Evolutionary conservation across 1,139 yeast species (phyloP), one percentile per base, ranked within the genome.

Genomic region (Suhomyces anneliseae): DNA sequence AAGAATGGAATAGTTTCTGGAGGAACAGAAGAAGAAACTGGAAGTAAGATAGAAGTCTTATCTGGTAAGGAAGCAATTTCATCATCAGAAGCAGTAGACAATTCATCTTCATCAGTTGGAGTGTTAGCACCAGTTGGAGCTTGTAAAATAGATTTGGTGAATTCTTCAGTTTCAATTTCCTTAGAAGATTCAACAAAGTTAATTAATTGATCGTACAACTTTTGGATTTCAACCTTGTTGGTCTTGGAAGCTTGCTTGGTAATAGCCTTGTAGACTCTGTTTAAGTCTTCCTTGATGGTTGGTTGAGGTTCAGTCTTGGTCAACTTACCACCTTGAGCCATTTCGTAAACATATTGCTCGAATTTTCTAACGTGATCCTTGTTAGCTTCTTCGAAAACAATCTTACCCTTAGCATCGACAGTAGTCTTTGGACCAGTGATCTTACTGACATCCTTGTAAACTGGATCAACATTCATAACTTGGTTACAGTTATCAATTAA

Each of bases 381-480:
- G 66, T 90, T 85, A 53, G 80, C 85, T 74, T 93, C 99, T 54
- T 82, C 78, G 71, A 90, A 93, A 50, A 78, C 78, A 62, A 93
- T 81, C 65, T 84, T 87, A 72, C 99, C 99, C 75, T 87, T 90
- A 54, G 83, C 80, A 62, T 89, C 95, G 58, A 93, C 86, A 45
- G 82, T 77, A 44, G 99, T 93, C 69, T 88, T 84, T 58, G 99
- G 99, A 56, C 96, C 97, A 47, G 97, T 89, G 65, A 97, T 97
- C 65, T 85, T 85, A 50, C 90, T 79, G 55, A 93, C 96, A 66
- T 93, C 98, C 73, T 92, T 93, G 81, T 83, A 93, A 51, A 92
- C 97, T 45, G 99, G 99, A 58, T 86, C 86, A 54, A 78, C 79
- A 52, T 78, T 82, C 52, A 90, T 68, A 40, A 88, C 95, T 71